Evolutionary conservation across 2,329 filamentous ascomycete species (phyloP), one percentile per base, ranked within the genome.

Genomic region (Diaporthe australafricana): DNA sequence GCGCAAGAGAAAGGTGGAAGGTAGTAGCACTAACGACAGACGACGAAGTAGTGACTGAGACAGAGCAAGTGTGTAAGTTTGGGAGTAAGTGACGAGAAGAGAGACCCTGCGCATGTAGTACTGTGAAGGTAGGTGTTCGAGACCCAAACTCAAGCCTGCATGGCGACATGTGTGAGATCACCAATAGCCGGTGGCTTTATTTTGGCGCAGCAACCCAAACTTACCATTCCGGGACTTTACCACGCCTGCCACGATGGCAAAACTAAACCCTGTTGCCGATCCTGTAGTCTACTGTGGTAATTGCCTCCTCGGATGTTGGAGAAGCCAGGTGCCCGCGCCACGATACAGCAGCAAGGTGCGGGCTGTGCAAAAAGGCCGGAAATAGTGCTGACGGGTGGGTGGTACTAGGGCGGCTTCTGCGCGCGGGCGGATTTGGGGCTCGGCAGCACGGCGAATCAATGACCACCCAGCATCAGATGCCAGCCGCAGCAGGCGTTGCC

Each of bases 351-450:
- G 38, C 17, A 35, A 8, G 2, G 56, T 27, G 38, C 17, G 45
- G 65, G 65, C 65, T 56, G 65, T 68, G 65, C 50, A 68, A n/a
- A n/a, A n/a, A n/a, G n/a, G n/a, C 65, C 40, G 7, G 22, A 68
- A 68, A 68, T 68, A 68, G 47, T 68, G 50, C 50, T 56, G 38
- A 56, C 38, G 42, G n/a, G n/a, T n/a, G n/a, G n/a, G 27, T 2
- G 11, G 40, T 14, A 27, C 57, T 47, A 63, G n/a, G 25, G 40
- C 27, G 56, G 57, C 55, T 32, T 55, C n/a, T 57, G 55, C 35
- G n/a, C 17, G 55, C 55, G 55, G 57, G 20, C 47, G 42, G 57
- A 47, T 63, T n/a, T n/a, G n/a, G 42, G 17, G 42, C 57, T 63
- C 40, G 57, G 57, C 40, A 63, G 40, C 40, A 63, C 9, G 27